Percentiles rank a stretch among this genome's conserved stretches.
phyloP scores from a whole-genome alignment of 1,284 basidiomycete species.

The Apiotrichum veenhuisii region DNA sequence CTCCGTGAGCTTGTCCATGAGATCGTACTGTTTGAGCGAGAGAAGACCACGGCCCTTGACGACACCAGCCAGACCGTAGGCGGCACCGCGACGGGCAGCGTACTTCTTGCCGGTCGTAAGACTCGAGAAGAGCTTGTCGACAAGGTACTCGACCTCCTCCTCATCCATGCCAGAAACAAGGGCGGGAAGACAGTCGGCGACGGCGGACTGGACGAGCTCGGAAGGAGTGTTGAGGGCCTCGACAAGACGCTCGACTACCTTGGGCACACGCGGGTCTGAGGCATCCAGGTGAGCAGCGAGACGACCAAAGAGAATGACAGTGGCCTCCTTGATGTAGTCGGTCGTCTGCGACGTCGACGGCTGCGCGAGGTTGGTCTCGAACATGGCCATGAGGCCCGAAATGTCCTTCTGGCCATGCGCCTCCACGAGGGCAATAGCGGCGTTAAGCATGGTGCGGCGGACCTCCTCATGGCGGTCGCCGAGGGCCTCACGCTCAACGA shows the following conservation, averaged over 20 bases:
- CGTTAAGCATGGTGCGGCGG: conserved; percentile 78
- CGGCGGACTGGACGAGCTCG: conserved; percentile 94
- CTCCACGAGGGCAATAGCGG: conserved; percentile 80
- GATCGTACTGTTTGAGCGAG: conserved; percentile 76
- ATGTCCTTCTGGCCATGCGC: conserved; percentile 71
- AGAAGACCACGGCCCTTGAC: conserved; percentile 84
- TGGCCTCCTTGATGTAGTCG: conserved; percentile 89
- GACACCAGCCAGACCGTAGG: conserved; percentile 91
- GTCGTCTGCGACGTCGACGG: conserved; percentile 65
- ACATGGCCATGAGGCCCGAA: conserved; percentile 72
- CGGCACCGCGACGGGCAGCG: conserved; percentile 85
- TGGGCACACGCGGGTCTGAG: conserved; percentile 69
- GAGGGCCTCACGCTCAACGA: conserved; percentile 78
- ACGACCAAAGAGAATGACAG: conserved; percentile 91
- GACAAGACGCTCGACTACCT: conserved; percentile 84
- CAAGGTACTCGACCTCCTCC: conserved; percentile 61
- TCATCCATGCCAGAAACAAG: conserved; percentile 70
- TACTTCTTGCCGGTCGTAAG: conserved; percentile 79
- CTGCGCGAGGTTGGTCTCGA: conserved; percentile 74
- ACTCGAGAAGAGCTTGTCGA: conserved; percentile 72
- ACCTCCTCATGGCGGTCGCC: conserved; percentile 83
- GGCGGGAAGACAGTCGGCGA: conserved; percentile 89
- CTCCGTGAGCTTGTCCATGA: conserved; percentile 69
- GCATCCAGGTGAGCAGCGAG: conserved; percentile 82
- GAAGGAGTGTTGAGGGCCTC: conserved; percentile 91